phyloP scores from a whole-genome alignment of 371 early-diverging fungal species.

The Actinomortierella wolfii region DNA sequence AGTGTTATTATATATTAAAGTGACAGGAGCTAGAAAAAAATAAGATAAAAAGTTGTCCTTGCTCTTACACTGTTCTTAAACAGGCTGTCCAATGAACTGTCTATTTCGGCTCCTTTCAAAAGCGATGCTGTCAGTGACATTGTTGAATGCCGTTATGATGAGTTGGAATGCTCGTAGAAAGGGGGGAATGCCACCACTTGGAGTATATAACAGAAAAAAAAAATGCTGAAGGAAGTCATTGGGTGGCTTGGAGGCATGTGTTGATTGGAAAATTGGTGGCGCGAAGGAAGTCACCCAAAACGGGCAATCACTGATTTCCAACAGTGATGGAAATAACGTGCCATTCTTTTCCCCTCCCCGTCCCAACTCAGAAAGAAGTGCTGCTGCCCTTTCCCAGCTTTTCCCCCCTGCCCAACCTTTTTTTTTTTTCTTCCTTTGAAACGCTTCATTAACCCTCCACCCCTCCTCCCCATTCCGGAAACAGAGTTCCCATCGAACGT shows the following conservation, averaged over 20 bases:
- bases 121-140: conserved; percentile 38
- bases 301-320: too few relatives aligned
- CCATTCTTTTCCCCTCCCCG: not conserved
- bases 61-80: conserved; percentile 56
- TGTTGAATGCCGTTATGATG: not conserved
- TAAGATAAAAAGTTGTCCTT: conserved; percentile 1
- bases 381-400: not conserved
- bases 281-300: too few relatives aligned
- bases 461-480: not conserved
- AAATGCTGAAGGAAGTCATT: not conserved
- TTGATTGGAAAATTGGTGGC: not conserved
- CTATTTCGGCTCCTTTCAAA: conserved; percentile 44
- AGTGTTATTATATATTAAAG: conserved; percentile 5
- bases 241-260: not conserved
- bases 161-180: conserved; percentile 1
- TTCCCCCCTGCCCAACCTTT: not conserved
- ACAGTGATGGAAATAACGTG: too few relatives aligned
- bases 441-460: not conserved
- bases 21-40: not conserved
- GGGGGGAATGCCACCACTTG: not conserved
- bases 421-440: not conserved
- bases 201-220: too few relatives aligned
- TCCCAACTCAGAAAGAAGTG: not conserved
- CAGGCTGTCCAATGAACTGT: conserved; percentile 54
- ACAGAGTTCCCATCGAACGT: too few relatives aligned